Evolutionary conservation across 345 rosid genomes (phyloP).

Genomic region (Streptanthus diversifolius): DNA sequence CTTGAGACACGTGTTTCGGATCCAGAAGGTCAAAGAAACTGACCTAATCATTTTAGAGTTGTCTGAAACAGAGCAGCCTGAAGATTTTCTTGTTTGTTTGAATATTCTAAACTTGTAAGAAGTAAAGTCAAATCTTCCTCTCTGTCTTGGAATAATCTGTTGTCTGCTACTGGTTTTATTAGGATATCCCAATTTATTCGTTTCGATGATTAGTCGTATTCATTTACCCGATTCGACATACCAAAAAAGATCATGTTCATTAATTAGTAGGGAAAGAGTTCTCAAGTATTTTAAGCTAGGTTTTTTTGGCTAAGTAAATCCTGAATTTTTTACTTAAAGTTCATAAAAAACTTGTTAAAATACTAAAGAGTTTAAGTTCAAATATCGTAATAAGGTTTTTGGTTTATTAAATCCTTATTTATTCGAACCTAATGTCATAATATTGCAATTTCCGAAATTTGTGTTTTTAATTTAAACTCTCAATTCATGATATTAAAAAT

Average conservation of each 20-base stretch:
- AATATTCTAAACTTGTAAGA: neutral
- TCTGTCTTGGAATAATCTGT: slow-evolving; percentile 4
- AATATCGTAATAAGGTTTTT: no score
- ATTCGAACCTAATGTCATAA: no score
- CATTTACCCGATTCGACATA: neutral
- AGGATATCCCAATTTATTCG: neutral
- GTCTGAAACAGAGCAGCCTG: neutral
- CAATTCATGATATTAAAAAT: no score
- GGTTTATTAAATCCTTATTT: no score
- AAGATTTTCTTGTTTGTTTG: neutral
- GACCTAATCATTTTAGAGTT: neutral
- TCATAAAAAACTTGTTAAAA: no score
- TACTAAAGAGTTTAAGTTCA: no score
- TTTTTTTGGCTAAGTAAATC: no score
- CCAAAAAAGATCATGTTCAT: slow-evolving; percentile 2
- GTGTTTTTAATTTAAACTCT: no score
- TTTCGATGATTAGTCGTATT: slow-evolving; percentile 1
- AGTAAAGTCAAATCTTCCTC: slow-evolving; percentile 13
- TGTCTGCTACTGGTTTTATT: slow-evolving; percentile 9
- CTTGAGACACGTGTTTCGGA: slow-evolving; percentile 14
- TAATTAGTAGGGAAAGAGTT: neutral
- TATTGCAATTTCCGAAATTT: no score
- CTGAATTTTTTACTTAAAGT: no score
- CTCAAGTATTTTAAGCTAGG: neutral
- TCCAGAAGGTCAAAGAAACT: slow-evolving; percentile 11